Evolutionary conservation across 2,329 filamentous ascomycete genomes (phyloP).

Genomic region (Penicillium sp.): DNA sequence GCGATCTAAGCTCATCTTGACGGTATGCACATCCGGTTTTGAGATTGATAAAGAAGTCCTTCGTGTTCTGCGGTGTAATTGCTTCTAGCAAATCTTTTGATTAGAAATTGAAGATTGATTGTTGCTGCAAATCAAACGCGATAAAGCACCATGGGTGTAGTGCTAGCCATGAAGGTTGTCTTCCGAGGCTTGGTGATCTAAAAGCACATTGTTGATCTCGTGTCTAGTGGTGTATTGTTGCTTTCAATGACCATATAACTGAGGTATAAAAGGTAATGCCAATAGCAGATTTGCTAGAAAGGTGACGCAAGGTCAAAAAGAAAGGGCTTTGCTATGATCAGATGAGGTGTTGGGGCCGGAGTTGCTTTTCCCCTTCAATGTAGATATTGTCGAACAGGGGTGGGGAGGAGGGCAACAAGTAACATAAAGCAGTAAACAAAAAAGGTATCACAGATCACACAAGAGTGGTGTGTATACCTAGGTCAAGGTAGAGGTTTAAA

Average conservation of each 20-base stretch:
- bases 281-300: neutral
- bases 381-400: neutral
- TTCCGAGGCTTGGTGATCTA: slow-evolving; percentile 11
- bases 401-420: neutral
- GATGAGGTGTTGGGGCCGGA: neutral
- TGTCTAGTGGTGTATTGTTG: neutral
- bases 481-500: slow-evolving; percentile 2
- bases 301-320: neutral
- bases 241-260: neutral
- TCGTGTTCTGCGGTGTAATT: neutral
- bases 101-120: neutral
- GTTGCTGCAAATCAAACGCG: neutral
- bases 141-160: slow-evolving; percentile 1
- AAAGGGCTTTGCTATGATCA: neutral
- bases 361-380: neutral
- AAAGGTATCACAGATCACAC: neutral
- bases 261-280: neutral
- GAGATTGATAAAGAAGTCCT: neutral
- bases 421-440: neutral
- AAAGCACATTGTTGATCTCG: slow-evolving; percentile 18
- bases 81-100: neutral
- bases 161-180: slow-evolving; percentile 24
- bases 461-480: neutral
- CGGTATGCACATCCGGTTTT: slow-evolving; percentile 6
- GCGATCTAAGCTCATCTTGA: slow-evolving; percentile 38